phyloP scores from a whole-genome alignment of 768 basidiomycete genomes.

The Boletus huronensis region DNA sequence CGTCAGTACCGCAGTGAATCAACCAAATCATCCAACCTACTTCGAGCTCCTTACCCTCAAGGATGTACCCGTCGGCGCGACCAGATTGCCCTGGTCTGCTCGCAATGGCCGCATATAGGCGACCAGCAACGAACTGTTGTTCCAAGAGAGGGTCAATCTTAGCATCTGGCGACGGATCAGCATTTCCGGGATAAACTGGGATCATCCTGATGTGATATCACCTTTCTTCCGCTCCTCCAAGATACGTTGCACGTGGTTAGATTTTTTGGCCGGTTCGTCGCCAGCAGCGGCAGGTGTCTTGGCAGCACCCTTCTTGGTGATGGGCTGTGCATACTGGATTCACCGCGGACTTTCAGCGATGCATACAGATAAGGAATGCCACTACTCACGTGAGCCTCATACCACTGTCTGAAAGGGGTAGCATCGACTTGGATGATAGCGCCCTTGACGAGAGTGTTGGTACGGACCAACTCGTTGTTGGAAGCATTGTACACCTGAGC shows the following conservation, averaged over 20 bases:
- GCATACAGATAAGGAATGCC: background rate
- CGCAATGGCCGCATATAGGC: constrained; percentile 89
- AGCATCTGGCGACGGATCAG: constrained; percentile 52
- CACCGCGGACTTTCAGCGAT: constrained; percentile 1
- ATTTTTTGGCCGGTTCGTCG: constrained; percentile 72
- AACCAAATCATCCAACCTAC: constrained; percentile 38
- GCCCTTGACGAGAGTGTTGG: constrained; percentile 97
- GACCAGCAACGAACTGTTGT: constrained; percentile 88
- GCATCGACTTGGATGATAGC: constrained; percentile 98
- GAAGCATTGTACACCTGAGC: constrained; percentile 94
- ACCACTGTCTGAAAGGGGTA: constrained; percentile 99
- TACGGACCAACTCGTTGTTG: constrained; percentile 99
- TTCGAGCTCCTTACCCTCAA: constrained; percentile 99
- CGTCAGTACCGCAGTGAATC: constrained; percentile 18
- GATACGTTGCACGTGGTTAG: constrained; percentile 85
- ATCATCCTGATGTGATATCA: constrained; percentile 30
- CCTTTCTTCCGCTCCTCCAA: constrained; percentile 91
- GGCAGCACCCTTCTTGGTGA: constrained; percentile 75
- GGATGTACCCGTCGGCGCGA: constrained; percentile 93
- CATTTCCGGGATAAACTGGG: background rate
- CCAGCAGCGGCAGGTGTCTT: constrained; percentile 50
- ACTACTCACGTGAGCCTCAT: constrained; percentile 87
- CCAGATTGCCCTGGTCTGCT: constrained; percentile 97
- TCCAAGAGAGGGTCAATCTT: constrained; percentile 92
- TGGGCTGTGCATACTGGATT: constrained; percentile 85